phyloP scores from a whole-genome alignment of 345 rosid genomes.

The Citrus australasica region DNA sequence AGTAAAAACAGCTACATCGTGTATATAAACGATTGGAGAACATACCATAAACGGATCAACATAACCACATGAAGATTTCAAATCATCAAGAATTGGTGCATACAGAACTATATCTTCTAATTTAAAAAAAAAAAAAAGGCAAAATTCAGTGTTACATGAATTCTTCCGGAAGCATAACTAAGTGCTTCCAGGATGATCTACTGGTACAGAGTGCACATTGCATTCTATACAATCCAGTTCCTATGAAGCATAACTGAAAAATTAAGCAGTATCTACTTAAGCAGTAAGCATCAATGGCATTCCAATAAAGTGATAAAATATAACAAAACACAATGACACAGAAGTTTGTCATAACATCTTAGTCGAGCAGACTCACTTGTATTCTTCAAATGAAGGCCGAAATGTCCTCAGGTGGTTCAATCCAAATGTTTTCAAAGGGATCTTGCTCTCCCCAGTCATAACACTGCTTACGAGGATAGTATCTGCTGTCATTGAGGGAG shows the following conservation, averaged over 20 bases:
- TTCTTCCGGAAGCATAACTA: background rate
- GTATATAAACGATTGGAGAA: background rate
- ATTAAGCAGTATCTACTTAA: slow-evolving; percentile 11
- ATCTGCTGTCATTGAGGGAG: slow-evolving; percentile 44
- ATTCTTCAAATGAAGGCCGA: slow-evolving; percentile 31
- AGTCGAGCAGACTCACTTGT: slow-evolving; percentile 6
- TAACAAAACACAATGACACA: slow-evolving; percentile 1
- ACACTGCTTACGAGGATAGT: slow-evolving; percentile 59
- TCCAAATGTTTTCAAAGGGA: slow-evolving; percentile 59
- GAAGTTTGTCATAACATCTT: background rate
- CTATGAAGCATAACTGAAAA: background rate
- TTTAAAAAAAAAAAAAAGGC: no score
- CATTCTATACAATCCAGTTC: background rate
- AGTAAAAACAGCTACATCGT: no score
- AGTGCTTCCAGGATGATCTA: slow-evolving; percentile 4
- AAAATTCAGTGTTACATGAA: slow-evolving; percentile 3
- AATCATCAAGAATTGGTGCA: background rate
- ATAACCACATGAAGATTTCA: background rate
- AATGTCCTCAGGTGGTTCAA: slow-evolving; percentile 49
- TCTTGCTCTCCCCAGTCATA: slow-evolving; percentile 65
- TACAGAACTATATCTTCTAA: background rate
- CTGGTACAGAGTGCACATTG: background rate
- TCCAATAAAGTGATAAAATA: slow-evolving; percentile 3
- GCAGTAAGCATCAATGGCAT: background rate
- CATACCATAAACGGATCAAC: background rate